phyloP scores from a whole-genome alignment of 768 basidiomycete genomes.

The Trametes cinnabarina region DNA sequence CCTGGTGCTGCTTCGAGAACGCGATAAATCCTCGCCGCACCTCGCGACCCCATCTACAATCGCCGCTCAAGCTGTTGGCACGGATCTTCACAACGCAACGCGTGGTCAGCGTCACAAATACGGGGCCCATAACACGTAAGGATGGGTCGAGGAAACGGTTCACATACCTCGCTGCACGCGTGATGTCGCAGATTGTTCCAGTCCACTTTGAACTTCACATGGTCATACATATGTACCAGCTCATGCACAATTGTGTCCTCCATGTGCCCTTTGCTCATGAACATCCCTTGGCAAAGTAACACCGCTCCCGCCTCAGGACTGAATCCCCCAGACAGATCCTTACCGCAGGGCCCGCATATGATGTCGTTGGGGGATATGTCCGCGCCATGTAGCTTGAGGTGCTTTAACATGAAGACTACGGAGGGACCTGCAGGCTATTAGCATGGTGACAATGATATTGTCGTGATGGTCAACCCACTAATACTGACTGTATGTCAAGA shows the following conservation, averaged over 20 bases:
- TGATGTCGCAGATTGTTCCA: slow-evolving; percentile 91
- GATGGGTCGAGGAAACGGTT: background rate
- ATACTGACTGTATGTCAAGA: slow-evolving; percentile 48
- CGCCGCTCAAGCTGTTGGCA: slow-evolving; percentile 90
- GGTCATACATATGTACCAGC: slow-evolving; percentile 93
- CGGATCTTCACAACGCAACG: slow-evolving; percentile 63
- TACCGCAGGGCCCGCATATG: slow-evolving; percentile 82
- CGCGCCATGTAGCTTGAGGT: slow-evolving; percentile 74
- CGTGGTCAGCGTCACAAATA: background rate
- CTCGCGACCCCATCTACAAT: slow-evolving; percentile 86
- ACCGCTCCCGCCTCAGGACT: slow-evolving; percentile 74
- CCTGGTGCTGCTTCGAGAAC: slow-evolving; percentile 95
- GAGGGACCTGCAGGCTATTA: slow-evolving; percentile 59
- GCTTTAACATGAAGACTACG: slow-evolving; percentile 89
- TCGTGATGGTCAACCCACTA: slow-evolving; percentile 14
- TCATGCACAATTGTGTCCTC: slow-evolving; percentile 94
- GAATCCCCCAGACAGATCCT: slow-evolving; percentile 76
- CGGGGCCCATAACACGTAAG: background rate
- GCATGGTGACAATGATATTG: background rate
- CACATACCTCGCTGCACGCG: slow-evolving; percentile 91
- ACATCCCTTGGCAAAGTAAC: slow-evolving; percentile 81
- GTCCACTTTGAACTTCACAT: slow-evolving; percentile 90
- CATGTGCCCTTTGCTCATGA: slow-evolving; percentile 81
- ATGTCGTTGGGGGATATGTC: slow-evolving; percentile 70
- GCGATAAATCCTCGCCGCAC: slow-evolving; percentile 69